phyloP scores from a whole-genome alignment of 495 filamentous ascomycete genomes.

The Penicillium cataractarum region DNA sequence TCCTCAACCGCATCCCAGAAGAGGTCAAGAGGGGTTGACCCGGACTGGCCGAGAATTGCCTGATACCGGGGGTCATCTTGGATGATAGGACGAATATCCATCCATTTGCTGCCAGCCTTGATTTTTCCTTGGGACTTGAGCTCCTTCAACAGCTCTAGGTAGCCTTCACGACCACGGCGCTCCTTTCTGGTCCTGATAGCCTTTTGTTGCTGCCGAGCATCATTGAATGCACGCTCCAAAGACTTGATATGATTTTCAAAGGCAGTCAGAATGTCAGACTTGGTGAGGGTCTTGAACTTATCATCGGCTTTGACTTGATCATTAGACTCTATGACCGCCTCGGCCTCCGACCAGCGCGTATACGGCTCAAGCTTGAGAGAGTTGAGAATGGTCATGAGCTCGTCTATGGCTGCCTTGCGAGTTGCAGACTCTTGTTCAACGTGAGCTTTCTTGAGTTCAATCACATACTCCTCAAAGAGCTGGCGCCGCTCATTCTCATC shows the following conservation, averaged over 20 bases:
- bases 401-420: conserved; percentile 83
- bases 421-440: conserved; percentile 70
- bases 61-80: conserved; percentile 81
- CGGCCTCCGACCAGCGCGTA: conserved; percentile 92
- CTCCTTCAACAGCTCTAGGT: conserved; percentile 71
- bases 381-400: conserved; percentile 79
- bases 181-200: conserved; percentile 77
- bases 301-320: conserved; percentile 80
- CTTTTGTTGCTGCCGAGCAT: conserved; percentile 84
- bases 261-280: conserved; percentile 86
- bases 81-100: conserved; percentile 74
- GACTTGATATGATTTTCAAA: conserved; percentile 96
- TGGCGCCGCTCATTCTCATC: conserved; percentile 87
- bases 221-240: conserved; percentile 87
- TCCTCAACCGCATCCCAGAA: conserved; percentile 98
- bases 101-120: conserved; percentile 91
- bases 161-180: conserved; percentile 82
- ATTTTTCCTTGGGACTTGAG: conserved; percentile 78
- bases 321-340: conserved; percentile 77
- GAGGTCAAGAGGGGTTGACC: conserved; percentile 89
- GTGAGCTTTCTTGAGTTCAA: conserved; percentile 78
- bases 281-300: conserved; percentile 85
- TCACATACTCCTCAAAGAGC: conserved; percentile 92
- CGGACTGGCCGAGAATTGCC: conserved; percentile 81
- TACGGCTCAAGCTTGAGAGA: conserved; percentile 87